Evolutionary conservation across 441 rosid species (phyloP).

Genomic region (Corymbia citriodora): DNA sequence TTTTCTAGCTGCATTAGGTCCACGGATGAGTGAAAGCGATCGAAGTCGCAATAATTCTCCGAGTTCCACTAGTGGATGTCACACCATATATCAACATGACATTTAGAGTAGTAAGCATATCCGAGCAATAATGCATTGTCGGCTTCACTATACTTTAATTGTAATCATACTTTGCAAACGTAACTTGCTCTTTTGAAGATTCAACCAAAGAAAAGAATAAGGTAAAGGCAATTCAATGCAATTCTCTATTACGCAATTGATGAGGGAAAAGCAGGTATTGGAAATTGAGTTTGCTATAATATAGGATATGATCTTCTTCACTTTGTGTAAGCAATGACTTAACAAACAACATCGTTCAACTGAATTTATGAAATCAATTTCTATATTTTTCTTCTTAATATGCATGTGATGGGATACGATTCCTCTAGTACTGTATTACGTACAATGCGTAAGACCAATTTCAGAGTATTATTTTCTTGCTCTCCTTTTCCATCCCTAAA

Average conservation of each 20-base stretch:
- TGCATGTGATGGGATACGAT: background rate
- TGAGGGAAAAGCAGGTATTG: background rate
- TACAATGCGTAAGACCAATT: background rate
- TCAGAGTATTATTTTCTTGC: background rate
- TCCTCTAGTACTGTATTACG: background rate
- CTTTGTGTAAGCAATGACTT: background rate
- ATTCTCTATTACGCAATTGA: background rate
- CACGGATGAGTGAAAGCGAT: background rate
- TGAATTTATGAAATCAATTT: background rate
- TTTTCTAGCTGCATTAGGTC: background rate
- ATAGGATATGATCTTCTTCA: background rate
- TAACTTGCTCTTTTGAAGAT: background rate
- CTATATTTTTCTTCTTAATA: background rate
- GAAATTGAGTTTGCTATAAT: background rate
- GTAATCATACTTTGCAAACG: background rate
- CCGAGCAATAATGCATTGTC: background rate
- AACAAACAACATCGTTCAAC: background rate
- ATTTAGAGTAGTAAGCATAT: background rate
- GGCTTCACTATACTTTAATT: background rate
- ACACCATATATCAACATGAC: background rate
- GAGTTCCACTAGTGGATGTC: background rate
- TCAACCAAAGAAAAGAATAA: background rate
- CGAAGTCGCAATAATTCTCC: background rate
- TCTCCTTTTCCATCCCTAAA: background rate
- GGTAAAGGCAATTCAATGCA: background rate